Conservation (phyloP, 2,329 filamentous ascomycete species). For the Penicillium fuscoglaucum region DNA sequence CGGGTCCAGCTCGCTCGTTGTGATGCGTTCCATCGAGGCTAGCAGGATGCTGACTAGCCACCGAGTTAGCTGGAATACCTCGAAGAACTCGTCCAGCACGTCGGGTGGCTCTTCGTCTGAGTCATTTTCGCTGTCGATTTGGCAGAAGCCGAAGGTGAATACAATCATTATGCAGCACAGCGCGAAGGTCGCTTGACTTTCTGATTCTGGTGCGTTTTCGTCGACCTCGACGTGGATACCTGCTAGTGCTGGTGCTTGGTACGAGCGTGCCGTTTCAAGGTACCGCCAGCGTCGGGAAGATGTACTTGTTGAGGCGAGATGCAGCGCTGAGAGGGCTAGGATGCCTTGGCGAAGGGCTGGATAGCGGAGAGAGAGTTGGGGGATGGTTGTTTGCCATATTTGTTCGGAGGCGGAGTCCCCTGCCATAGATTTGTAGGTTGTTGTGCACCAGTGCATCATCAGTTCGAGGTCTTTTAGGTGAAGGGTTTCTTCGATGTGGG, state of each 20-base stretch:
- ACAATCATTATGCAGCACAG: constrained; percentile 36
- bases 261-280: constrained; percentile 30
- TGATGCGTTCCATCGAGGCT: constrained; percentile 26
- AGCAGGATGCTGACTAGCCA: constrained; percentile 32
- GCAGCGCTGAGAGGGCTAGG: constrained; percentile 38
- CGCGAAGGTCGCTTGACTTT: constrained; percentile 40
- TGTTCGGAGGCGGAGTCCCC: constrained; percentile 24
- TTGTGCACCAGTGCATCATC: constrained; percentile 39
- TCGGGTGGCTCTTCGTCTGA: constrained; percentile 8
- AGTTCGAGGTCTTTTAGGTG: constrained; percentile 36
- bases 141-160: constrained; percentile 37
- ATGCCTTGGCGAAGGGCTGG: constrained; percentile 37
- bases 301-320: constrained; percentile 27
- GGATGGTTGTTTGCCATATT: constrained; percentile 36
- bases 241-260: constrained; percentile 28
- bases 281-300: constrained; percentile 24
- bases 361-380: constrained; percentile 32
- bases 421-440: constrained; percentile 35
- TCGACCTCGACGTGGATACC: constrained; percentile 24
- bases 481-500: constrained; percentile 14
- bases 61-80: constrained; percentile 33
- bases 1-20: constrained; percentile 27
- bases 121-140: constrained; percentile 16
- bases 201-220: constrained; percentile 26
- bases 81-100: constrained; percentile 34